Evolutionary conservation across 495 filamentous ascomycete genomes (phyloP), one percentile per base, ranked within the genome.

Genomic region (Echria macrotheca): DNA sequence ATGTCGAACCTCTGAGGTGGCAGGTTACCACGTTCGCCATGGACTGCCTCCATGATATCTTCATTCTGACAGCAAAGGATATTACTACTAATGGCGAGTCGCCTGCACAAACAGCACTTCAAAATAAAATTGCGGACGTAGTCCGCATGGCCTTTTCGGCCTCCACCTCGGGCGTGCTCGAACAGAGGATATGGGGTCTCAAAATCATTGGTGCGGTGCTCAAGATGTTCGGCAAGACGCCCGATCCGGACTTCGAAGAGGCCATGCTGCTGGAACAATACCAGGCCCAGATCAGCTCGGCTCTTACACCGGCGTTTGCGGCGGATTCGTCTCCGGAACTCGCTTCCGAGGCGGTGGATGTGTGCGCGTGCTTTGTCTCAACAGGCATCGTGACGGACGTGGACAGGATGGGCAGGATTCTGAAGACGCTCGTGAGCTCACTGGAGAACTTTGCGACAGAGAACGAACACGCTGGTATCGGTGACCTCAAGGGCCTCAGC

Each of bases 301-400:
- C 93, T 0, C 77, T 99, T 31, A 97, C 93, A 4, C 93, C 93
- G 7, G 94, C 93, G 1, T 99, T 99, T 70, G 90, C 91, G 1
- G 82, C 83, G 2, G 93, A 99, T 66, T 97, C 93, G 2, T 96
- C 91, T 4, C 90, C 93, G 1, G 94, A 96, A 62, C 74, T 99
- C 5, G 93, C 93, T 15, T 85, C 93, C 1, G 90, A 94, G 54
- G 93, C 93, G 28, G 87, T 99, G 38, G 95, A 94, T 63, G 94
- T 99, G n/a, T 97, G 93, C 50, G 94, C 89, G 17, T 86, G 84
- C 0, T 99, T 99, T 65, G 91, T 99, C 60, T 85, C 91, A 2
- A 95, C 91, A 0, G 94, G 93, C 14, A 96, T 99, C 44, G 94
- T 99, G 17, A 96, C 88, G 2, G 91, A 96, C 69, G 83, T 99